A percentile compares a stretch with the other conserved stretches of the same genome.
phyloP scores from a whole-genome alignment of 2,329 filamentous ascomycete species.

The Scedosporium aurantiacum region DNA sequence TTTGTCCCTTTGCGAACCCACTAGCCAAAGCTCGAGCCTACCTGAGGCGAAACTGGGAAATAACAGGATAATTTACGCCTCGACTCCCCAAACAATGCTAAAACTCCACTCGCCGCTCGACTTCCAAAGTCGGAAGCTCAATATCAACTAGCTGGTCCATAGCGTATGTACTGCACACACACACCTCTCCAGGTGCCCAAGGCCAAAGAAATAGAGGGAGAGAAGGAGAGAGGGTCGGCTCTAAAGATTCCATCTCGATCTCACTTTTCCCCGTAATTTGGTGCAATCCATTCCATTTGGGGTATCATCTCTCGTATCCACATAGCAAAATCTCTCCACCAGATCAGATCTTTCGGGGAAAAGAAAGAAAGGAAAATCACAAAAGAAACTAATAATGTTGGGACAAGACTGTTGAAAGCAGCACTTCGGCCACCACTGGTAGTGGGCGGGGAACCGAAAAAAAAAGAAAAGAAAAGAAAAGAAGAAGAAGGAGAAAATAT shows the following conservation, averaged over 20 bases:
- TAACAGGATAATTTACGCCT: neutral
- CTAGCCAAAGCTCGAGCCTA: neutral
- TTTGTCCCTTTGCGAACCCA: neutral
- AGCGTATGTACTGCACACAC: neutral
- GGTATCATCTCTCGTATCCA: conserved; percentile 1
- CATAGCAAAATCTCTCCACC: neutral
- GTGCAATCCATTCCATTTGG: neutral
- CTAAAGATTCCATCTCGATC: too few species aligned
- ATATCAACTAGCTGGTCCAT: neutral
- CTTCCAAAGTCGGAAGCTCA: neutral
- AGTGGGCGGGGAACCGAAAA: neutral
- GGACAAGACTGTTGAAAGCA: neutral
- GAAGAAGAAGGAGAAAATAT: neutral
- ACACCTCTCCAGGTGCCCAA: neutral
- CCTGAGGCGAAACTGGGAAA: neutral
- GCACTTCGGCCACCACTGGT: neutral
- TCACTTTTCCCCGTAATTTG: neutral
- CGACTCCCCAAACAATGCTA: neutral
- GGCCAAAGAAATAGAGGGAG: neutral
- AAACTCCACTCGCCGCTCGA: neutral
- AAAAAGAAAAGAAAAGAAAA: too few species aligned
- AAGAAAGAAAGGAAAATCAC: neutral
- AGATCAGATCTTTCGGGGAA: neutral
- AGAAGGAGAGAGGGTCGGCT: neutral
- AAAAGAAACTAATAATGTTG: neutral